Percentiles rank a stretch among this genome's conserved stretches.
These are phyloP conservation scores for Raphanus raphanistrum DNA, from an alignment of 345 rosid genomes.

Conservation along the genomic window DNA sequence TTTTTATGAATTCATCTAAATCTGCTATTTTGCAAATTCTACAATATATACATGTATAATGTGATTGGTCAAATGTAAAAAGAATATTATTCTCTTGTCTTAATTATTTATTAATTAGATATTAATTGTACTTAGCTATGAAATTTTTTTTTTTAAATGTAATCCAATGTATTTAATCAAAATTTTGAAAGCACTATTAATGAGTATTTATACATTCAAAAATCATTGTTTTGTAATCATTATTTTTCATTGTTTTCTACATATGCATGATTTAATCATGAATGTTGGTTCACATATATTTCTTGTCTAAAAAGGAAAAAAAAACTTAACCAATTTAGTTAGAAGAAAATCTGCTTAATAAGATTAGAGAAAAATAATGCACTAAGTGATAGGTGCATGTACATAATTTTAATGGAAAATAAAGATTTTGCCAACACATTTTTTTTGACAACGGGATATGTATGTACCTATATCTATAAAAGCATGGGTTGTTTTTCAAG, in stretches of 20 bases:
- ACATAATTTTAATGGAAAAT: not conserved
- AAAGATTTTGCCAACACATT: not conserved
- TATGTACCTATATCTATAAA: not conserved
- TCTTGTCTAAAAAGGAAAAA: not conserved
- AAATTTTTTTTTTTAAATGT: too few relatives aligned
- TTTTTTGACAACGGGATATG: not conserved
- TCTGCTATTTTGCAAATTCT: too few relatives aligned
- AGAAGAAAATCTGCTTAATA: not conserved
- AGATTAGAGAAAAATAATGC: not conserved
- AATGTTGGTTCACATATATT: not conserved
- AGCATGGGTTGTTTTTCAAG: not conserved
- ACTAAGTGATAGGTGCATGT: not conserved
- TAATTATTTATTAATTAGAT: too few relatives aligned
- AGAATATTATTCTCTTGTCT: too few relatives aligned
- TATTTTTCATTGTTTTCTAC: not conserved
- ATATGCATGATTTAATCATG: not conserved
- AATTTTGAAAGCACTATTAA: not conserved
- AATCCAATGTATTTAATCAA: not conserved
- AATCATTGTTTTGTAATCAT: not conserved
- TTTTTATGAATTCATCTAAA: too few relatives aligned
- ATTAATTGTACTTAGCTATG: too few relatives aligned
- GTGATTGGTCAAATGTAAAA: too few relatives aligned
- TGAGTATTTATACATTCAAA: not conserved
- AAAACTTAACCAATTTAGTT: not conserved
- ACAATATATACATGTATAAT: too few relatives aligned